Conservation (phyloP, 371 early-diverging fungal genomes). For the Mucor lusitanicus region DNA sequence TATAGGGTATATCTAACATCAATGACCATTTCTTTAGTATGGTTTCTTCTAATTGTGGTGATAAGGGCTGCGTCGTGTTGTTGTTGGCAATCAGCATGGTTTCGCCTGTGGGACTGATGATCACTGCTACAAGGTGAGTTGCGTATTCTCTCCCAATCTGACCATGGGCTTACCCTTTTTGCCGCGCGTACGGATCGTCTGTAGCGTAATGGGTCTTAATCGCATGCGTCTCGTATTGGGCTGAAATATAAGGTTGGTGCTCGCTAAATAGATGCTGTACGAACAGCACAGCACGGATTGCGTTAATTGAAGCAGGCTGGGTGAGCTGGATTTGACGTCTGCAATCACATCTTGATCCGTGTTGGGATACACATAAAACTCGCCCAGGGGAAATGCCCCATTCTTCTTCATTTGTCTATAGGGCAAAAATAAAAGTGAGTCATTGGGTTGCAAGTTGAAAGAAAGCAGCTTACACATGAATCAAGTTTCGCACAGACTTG, state of each 20-base stretch:
- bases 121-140: conserved; percentile 16
- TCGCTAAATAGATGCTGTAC: conserved; percentile 42
- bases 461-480: conserved; percentile 36
- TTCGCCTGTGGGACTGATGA: conserved; percentile 40
- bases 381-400: conserved; percentile 44
- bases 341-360: conserved; percentile 7
- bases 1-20: conserved; percentile 38
- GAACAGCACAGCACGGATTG: conserved; percentile 29
- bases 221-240: conserved; percentile 39
- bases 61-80: conserved; percentile 8
- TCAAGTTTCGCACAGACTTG: conserved; percentile 36
- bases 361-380: conserved; percentile 40
- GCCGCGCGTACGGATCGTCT: conserved; percentile 24
- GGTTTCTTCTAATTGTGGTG: conserved; percentile 22
- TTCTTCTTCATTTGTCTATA: conserved; percentile 39
- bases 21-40: conserved; percentile 37
- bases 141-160: no score
- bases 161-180: conserved; percentile 20
- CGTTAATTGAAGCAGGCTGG: neutral
- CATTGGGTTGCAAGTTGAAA: no score
- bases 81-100: conserved; percentile 22
- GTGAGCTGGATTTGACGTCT: neutral
- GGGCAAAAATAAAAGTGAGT: no score
- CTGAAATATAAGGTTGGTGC: conserved; percentile 45
- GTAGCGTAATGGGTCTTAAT: conserved; percentile 19